Conservation (phyloP, 805 yeast genomes). For the Kuraishia cidri region DNA sequence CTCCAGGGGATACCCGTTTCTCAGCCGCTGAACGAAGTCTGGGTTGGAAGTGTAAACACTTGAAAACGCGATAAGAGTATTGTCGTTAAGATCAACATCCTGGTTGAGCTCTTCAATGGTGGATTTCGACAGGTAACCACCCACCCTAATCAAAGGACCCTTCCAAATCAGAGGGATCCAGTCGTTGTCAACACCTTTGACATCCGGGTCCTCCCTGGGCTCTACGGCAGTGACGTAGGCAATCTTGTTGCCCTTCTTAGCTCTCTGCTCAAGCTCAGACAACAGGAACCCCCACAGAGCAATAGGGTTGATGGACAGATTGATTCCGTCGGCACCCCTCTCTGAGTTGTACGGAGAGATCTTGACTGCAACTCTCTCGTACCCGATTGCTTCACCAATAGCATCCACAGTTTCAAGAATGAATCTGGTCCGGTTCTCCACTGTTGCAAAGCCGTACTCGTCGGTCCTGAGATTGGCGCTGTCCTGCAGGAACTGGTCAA, state of each 20-base stretch:
- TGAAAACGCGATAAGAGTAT: constrained; percentile 32
- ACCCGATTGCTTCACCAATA: constrained; percentile 42
- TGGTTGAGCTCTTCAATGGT: constrained; percentile 8
- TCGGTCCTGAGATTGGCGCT: constrained; percentile 46
- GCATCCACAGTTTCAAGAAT: constrained; percentile 35
- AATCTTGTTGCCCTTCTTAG: constrained; percentile 15
- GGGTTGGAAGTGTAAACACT: constrained; percentile 35
- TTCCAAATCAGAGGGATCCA: constrained; percentile 20
- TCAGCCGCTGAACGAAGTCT: constrained; percentile 27
- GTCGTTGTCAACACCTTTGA: background rate
- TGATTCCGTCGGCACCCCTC: background rate
- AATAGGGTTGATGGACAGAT: constrained; percentile 22
- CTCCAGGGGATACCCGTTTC: constrained; percentile 24
- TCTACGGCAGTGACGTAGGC: constrained; percentile 19
- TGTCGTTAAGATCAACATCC: constrained; percentile 19
- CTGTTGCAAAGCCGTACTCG: constrained; percentile 53
- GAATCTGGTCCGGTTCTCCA: constrained; percentile 48
- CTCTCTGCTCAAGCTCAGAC: constrained; percentile 29
- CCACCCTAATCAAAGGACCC: constrained; percentile 18
- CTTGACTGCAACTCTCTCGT: constrained; percentile 36
- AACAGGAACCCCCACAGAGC: constrained; percentile 28
- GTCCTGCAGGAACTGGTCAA: constrained; percentile 36
- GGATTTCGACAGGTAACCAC: constrained; percentile 7
- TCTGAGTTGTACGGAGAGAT: constrained; percentile 32
- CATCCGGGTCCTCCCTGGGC: constrained; percentile 14